Evolutionary conservation across 202 grass and related monocot genomes (phyloP).

Genomic region (Eragrostis tef): DNA sequence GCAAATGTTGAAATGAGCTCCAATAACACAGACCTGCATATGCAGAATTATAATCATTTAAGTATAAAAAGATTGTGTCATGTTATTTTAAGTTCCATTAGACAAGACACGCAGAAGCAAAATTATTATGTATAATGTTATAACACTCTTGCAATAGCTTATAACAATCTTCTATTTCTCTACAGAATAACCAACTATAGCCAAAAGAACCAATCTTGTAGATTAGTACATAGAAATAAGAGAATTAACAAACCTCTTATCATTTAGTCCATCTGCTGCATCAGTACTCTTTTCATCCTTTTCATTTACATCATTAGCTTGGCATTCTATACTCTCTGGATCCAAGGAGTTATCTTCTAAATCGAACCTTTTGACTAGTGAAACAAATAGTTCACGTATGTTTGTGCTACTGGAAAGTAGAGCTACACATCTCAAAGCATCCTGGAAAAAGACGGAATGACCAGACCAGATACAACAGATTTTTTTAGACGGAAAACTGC

Average conservation of each 20-base stretch:
- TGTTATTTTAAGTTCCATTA: slow-evolving; percentile 37
- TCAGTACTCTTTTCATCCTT: slow-evolving; percentile 47
- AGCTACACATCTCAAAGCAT: slow-evolving; percentile 69
- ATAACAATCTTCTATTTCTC: slow-evolving; percentile 16
- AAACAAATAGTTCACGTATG: slow-evolving; percentile 70
- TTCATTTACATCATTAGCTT: slow-evolving; percentile 43
- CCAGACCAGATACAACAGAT: slow-evolving; percentile 24
- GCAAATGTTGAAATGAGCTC: slow-evolving; percentile 69
- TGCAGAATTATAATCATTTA: slow-evolving; percentile 6
- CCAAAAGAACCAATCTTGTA: slow-evolving; percentile 25
- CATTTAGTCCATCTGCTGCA: slow-evolving; percentile 44
- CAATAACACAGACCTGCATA: slow-evolving; percentile 75
- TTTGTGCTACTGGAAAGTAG: slow-evolving; percentile 61
- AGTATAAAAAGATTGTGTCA: no score
- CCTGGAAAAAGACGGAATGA: slow-evolving; percentile 59
- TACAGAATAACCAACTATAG: slow-evolving; percentile 29
- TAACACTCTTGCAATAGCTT: neutral
- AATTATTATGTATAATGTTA: slow-evolving; percentile 19
- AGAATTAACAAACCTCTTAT: slow-evolving; percentile 56
- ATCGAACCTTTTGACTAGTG: slow-evolving; percentile 71
- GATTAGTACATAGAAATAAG: slow-evolving; percentile 26
- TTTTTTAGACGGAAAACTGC: neutral
- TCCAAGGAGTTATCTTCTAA: slow-evolving; percentile 55
- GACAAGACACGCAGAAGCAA: slow-evolving; percentile 53
- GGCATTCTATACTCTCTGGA: slow-evolving; percentile 54